Evolutionary conservation across 192 early-diverging fungal genomes (phyloP).

Genomic region (Thoreauomyces humboldtii): DNA sequence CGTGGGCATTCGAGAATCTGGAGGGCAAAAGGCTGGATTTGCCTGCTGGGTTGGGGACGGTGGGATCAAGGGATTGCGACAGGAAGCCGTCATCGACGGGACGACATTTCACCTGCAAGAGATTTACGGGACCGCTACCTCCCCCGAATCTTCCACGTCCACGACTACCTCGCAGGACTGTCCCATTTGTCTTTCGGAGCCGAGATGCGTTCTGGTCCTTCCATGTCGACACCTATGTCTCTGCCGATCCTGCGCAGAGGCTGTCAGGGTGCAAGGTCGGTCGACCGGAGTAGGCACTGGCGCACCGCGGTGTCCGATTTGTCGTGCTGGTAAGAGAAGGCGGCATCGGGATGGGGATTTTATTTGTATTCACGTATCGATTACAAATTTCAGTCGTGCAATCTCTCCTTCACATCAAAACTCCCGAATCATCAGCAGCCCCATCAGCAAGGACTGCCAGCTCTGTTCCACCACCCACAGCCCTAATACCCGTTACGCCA

Average conservation of each 20-base stretch:
- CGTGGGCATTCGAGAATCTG: too few relatives aligned
- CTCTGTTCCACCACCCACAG: too few relatives aligned
- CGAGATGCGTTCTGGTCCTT: conserved; percentile 68
- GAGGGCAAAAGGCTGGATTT: too few relatives aligned
- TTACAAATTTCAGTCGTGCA: background rate
- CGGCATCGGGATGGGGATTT: background rate
- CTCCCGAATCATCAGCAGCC: too few relatives aligned
- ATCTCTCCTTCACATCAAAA: conserved; percentile 17
- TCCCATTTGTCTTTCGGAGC: conserved; percentile 74
- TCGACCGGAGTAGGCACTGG: conserved; percentile 1
- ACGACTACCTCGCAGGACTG: conserved; percentile 57
- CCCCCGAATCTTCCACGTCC: conserved; percentile 25
- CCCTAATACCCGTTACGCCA: too few relatives aligned
- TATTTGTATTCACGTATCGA: background rate
- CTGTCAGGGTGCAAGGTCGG: conserved; percentile 42
- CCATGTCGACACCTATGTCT: conserved; percentile 83
- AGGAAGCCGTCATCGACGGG: conserved; percentile 38
- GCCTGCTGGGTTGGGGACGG: background rate
- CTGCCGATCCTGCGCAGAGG: conserved; percentile 72
- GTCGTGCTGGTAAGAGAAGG: conserved; percentile 32
- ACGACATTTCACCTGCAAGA: conserved; percentile 50
- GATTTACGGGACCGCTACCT: conserved; percentile 49
- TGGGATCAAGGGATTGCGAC: background rate
- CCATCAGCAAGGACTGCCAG: too few relatives aligned
- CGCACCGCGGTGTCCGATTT: conserved; percentile 45